phyloP scores from a whole-genome alignment of 2,329 filamentous ascomycete species.

The Lasiodiplodia theobromae region DNA sequence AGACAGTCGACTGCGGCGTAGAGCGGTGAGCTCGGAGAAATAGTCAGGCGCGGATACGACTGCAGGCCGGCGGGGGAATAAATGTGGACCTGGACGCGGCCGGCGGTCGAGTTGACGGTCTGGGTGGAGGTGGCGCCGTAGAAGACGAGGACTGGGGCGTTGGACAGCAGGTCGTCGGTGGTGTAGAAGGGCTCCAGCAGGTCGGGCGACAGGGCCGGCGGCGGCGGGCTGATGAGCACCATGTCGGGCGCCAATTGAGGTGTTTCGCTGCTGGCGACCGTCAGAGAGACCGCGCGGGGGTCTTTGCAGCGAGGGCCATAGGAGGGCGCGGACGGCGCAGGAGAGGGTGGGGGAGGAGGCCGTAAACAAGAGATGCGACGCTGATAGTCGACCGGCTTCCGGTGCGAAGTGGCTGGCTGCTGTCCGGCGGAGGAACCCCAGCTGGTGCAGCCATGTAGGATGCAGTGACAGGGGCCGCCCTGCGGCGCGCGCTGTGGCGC shows the following conservation, averaged over 20 bases:
- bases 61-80: slow-evolving; percentile 88
- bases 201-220: slow-evolving; percentile 78
- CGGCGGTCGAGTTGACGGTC: slow-evolving; percentile 86
- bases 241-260: slow-evolving; percentile 59
- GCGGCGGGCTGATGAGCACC: slow-evolving; percentile 81
- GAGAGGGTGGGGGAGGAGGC: slow-evolving; percentile 23
- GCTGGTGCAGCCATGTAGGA: slow-evolving; percentile 13
- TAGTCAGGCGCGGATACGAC: slow-evolving; percentile 88
- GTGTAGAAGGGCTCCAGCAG: slow-evolving; percentile 88
- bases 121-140: slow-evolving; percentile 89
- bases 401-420: slow-evolving; percentile 22
- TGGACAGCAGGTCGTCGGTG: slow-evolving; percentile 81
- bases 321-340: slow-evolving; percentile 24
- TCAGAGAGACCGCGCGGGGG: slow-evolving; percentile 25
- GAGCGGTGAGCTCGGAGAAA: slow-evolving; percentile 89
- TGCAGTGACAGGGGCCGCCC: slow-evolving; percentile 3
- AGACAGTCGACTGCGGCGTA: slow-evolving; percentile 90
- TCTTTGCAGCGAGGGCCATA: slow-evolving; percentile 19
- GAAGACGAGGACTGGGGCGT: slow-evolving; percentile 86
- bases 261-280: slow-evolving; percentile 23
- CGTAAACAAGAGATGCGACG: slow-evolving; percentile 25
- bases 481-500: slow-evolving; percentile 18
- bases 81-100: slow-evolving; percentile 92
- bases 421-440: slow-evolving; percentile 26
- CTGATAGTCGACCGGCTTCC: slow-evolving; percentile 17